These are phyloP conservation scores for Rhododendron ferrugineum DNA, from an alignment of 148 eudicot species.

Conservation along the genomic window DNA sequence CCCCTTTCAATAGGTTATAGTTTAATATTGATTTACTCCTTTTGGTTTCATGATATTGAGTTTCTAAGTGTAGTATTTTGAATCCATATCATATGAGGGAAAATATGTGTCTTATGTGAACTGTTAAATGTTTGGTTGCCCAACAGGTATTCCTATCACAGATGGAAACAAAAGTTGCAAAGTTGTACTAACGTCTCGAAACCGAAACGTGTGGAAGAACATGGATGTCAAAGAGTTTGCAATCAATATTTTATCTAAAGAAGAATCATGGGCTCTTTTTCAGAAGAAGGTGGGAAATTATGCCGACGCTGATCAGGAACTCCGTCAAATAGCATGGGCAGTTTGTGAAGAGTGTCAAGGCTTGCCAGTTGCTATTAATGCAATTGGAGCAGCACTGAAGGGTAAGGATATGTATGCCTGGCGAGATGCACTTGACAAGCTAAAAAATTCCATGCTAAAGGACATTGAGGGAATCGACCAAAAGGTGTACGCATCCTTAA, in stretches of 20 bases:
- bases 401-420: not conserved
- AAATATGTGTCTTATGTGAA: not conserved
- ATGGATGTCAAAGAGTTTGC: not conserved
- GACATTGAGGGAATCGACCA: not conserved
- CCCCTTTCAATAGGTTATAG: not conserved
- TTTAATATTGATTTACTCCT: not conserved
- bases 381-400: constrained; percentile 7
- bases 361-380: constrained; percentile 14
- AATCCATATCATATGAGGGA: not conserved
- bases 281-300: not conserved
- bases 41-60: not conserved
- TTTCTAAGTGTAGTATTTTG: not conserved
- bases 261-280: not conserved
- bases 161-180: not conserved
- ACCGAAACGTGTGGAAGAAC: not conserved
- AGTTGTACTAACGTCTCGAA: constrained; percentile 3
- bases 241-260: not conserved
- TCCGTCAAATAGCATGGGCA: not conserved
- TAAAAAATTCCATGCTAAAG: not conserved
- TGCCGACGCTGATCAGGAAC: not conserved
- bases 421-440: not conserved
- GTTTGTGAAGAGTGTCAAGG: constrained; percentile 16
- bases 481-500: not conserved
- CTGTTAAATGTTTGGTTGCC: not conserved
- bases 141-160: not conserved